Conservation (phyloP, 2,329 filamentous ascomycete species). For the Ceratocystis cacaofunesta region DNA sequence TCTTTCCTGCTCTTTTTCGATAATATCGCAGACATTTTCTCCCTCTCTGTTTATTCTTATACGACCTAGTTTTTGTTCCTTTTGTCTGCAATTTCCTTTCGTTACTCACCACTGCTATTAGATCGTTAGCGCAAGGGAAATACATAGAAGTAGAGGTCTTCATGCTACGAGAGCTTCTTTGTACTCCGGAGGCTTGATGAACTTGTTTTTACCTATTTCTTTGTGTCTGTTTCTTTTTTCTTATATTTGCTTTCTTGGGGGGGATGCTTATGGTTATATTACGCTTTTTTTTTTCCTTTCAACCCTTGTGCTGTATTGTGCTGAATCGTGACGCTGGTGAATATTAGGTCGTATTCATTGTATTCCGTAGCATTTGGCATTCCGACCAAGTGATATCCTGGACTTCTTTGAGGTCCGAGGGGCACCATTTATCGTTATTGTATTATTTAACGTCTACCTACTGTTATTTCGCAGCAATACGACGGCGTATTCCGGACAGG, state of each 20-base stretch:
- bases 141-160: background rate
- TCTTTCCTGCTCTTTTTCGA: background rate
- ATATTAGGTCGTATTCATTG: too few species aligned
- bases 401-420: too few species aligned
- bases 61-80: background rate
- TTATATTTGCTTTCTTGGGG: background rate
- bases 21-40: slow-evolving; percentile 1
- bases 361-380: too few species aligned
- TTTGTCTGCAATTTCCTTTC: background rate
- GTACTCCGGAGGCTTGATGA: background rate
- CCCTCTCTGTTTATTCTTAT: background rate
- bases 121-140: background rate
- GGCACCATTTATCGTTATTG: too few species aligned
- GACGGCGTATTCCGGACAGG: too few species aligned
- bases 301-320: too few species aligned
- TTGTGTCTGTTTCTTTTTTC: background rate
- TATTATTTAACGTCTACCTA: too few species aligned
- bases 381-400: too few species aligned
- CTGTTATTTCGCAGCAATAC: too few species aligned
- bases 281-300: background rate
- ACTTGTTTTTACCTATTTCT: background rate
- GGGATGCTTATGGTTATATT: background rate
- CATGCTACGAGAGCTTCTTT: background rate
- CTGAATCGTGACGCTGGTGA: too few species aligned
- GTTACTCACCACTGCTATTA: background rate